Conservation (phyloP, 345 rosid genomes). For the Corchorus capsularis region DNA sequence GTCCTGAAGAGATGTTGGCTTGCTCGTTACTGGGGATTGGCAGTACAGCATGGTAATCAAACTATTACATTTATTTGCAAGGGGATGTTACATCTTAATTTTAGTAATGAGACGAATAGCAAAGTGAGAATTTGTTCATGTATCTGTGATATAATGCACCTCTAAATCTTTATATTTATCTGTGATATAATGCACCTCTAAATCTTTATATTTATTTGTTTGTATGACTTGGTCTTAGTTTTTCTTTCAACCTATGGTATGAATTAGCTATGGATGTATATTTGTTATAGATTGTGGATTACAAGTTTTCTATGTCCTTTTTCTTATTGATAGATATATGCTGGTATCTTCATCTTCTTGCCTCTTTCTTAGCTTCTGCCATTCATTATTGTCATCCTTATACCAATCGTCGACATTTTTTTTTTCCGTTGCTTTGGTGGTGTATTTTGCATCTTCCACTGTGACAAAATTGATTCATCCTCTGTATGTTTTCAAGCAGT, state of each 20-base stretch:
- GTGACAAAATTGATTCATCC: background rate
- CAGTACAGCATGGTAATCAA: constrained; percentile 73
- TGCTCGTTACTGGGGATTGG: constrained; percentile 96
- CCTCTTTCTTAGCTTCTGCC: background rate
- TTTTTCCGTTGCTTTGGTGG: background rate
- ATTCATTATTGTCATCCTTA: background rate
- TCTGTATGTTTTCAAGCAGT: background rate
- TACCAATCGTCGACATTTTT: constrained; percentile 5
- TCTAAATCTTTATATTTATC: too few species aligned
- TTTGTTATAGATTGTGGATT: background rate
- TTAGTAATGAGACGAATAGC: background rate
- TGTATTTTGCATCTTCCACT: background rate
- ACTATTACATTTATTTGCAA: background rate
- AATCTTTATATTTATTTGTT: background rate
- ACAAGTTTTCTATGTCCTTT: background rate
- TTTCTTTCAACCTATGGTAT: background rate
- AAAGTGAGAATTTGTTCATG: background rate
- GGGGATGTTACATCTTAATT: constrained; percentile 18
- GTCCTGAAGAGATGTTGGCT: constrained; percentile 99
- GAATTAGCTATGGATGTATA: background rate
- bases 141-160: background rate
- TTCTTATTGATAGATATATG: too few species aligned
- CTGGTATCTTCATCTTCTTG: background rate
- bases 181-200: background rate
- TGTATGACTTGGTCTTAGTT: constrained; percentile 5